Evolutionary conservation across 768 basidiomycete genomes (phyloP).

Genomic region (Mycena belliarum): DNA sequence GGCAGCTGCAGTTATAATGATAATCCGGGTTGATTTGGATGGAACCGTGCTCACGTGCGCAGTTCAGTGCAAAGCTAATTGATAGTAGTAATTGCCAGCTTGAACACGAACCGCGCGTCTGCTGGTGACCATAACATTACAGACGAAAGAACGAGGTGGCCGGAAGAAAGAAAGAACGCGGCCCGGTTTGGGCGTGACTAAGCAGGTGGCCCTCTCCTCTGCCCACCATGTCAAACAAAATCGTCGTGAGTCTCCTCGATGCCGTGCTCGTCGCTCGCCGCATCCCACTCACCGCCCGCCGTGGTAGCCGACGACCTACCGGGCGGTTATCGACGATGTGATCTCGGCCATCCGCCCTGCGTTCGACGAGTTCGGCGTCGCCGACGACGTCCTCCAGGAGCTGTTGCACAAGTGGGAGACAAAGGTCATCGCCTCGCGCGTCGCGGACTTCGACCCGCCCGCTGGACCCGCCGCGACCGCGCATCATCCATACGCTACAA

Average conservation of each 20-base stretch:
- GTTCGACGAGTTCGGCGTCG: conserved; percentile 77
- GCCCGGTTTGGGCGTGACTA: neutral
- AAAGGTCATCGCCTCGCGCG: conserved; percentile 68
- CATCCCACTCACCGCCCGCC: conserved; percentile 26
- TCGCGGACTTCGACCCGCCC: conserved; percentile 67
- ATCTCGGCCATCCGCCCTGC: conserved; percentile 67
- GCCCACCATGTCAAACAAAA: conserved; percentile 66
- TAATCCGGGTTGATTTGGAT: too few relatives aligned
- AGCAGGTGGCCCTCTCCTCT: neutral
- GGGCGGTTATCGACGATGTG: conserved; percentile 77
- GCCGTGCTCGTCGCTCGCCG: conserved; percentile 31
- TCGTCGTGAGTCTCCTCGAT: conserved; percentile 64
- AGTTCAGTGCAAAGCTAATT: too few relatives aligned
- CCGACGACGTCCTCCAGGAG: conserved; percentile 65
- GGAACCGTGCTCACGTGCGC: too few relatives aligned
- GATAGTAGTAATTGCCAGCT: too few relatives aligned
- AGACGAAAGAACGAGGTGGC: too few relatives aligned
- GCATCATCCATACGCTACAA: conserved; percentile 28
- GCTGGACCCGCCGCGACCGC: conserved; percentile 27
- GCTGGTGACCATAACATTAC: too few relatives aligned
- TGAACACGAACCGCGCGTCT: too few relatives aligned
- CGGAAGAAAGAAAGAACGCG: too few relatives aligned
- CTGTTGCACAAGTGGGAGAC: conserved; percentile 75
- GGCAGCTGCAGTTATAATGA: too few relatives aligned
- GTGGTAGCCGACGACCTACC: conserved; percentile 64